Evolutionary conservation across 345 rosid species (phyloP), one percentile per base, ranked within the genome.

Genomic region (Citrus trifoliata): DNA sequence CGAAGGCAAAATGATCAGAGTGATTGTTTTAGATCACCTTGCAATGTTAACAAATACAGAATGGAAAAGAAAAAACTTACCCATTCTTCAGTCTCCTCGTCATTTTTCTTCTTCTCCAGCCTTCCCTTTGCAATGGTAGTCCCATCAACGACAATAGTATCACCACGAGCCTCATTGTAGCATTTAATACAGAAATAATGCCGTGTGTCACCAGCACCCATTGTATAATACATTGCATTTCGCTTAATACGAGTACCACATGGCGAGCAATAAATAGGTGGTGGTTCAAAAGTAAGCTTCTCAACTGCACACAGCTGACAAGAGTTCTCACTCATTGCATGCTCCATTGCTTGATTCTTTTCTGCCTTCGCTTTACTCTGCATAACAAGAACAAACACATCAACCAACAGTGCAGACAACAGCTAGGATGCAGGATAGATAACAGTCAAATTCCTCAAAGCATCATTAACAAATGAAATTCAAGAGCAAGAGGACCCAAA

Each of bases 71-170:
- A 67, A 53, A 79, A 62, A 80, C 88, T 48, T 74, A 94, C 99
- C 99, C 97, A 93, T 90, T 97, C 99, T 92, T 94, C 99, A 80
- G 97, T 93, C 87, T 94, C 99, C 88, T 94, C 98, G 37, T 97
- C 98, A 76, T 97, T 97, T 88, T 91, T 94, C 93, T 93, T 97
- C 89, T 97, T 97, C 84, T 94, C 98, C 77, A 97, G 97, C 81
- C 88, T 90, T 76, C 88, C 87, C 87, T 97, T 97, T 2, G 78
- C 86, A 69, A 90, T 87, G 35, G 85, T 1, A 79, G 81, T 79
- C 84, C 97, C 99, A 81, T 97, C 99, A 73, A 84, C 95, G 76
- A 77, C 61, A 70, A 97, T 87, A 56, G 77, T 74, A 60, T 97
- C 98, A 73, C 99, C 99, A 70, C 98, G 98, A 79, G 98, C 87